Base-by-base conservation (phyloP, 2,329 filamentous ascomycete genomes). In the Graphilbum fragrans region DNA sequence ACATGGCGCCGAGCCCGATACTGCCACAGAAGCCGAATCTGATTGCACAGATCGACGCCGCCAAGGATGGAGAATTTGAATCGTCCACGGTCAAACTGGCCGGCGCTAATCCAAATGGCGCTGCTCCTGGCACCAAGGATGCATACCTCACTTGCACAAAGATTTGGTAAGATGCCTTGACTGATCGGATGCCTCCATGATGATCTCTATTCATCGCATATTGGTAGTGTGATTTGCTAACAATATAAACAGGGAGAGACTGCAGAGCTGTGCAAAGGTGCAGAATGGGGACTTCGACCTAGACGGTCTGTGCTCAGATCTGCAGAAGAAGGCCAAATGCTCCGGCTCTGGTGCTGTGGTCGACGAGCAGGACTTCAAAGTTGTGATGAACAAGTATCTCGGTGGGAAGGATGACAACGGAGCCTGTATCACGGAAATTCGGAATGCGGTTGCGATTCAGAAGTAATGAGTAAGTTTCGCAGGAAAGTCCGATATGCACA, bases 321-420 rank as follows among this genome's bases (percentile, higher is more conserved):
- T 98, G 14, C 85, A 90, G 49, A 85, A 88, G 58, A 98, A 98
- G 66, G 92, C 92, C 44, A 92, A 90, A 57, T 98, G 92, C 60
- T 94, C 87, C 0, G 85, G 94, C 51, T 82, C 73, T 17, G 90
- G 92, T 16, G 86, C 93, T 12, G 86, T 94, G 17, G 84, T 98
- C 20, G 82, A 87, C 47, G 80, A 94, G 63, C 77, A 77, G 41
- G 88, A 96, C 53, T 94, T 96, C 52, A 83, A 94, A 55, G 75
- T 70, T 33, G 82, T 87, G 40, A 70, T 90, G 63, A 72, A 67
- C 46, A 78, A 78, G 56, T 79, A 77, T 49, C 67, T 77, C 50
- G 67, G 71, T 53, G 61, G 63, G 46, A 42, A 47, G 12, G 45
- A 27, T 33, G 18, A 32, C 6, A 8, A 12, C 32, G n/a, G n/a